These are phyloP conservation scores for Carex arenaria DNA, from an alignment of 202 grass and related monocot species.

Conservation along the genomic window DNA sequence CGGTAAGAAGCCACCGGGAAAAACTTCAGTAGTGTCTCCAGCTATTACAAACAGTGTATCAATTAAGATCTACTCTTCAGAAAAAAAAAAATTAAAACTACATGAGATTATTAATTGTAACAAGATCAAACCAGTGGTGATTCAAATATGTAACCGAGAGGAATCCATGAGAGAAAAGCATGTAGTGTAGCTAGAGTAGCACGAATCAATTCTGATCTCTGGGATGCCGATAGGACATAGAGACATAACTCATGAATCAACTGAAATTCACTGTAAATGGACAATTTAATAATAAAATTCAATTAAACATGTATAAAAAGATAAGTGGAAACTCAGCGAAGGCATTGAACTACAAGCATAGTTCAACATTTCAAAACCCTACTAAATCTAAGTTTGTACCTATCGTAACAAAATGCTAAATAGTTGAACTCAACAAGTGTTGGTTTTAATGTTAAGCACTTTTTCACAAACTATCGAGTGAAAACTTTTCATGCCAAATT, in stretches of 20 bases:
- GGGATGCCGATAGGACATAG: conserved; percentile 94
- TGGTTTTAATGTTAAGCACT: not conserved
- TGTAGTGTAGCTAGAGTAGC: conserved; percentile 96
- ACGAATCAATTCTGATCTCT: conserved; percentile 86
- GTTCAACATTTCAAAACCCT: not conserved
- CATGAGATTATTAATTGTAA: conserved; percentile 8
- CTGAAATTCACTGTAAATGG: conserved; percentile 76
- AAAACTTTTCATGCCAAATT: not conserved
- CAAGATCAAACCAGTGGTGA: conserved; percentile 71
- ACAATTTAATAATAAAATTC: conserved; percentile 26
- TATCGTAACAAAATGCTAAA: not conserved
- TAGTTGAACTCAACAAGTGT: not conserved
- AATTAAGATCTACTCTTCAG: conserved; percentile 21
- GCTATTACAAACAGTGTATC: conserved; percentile 37
- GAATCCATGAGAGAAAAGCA: conserved; percentile 99
- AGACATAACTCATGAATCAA: conserved; percentile 99
- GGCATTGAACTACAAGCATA: not conserved
- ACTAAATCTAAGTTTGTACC: not conserved
- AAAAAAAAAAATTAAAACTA: not conserved
- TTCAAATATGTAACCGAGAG: conserved; percentile 96
- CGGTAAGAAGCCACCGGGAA: conserved; percentile 84
- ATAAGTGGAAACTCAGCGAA: not conserved
- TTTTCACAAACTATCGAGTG: not conserved
- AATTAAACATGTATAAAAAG: not conserved
- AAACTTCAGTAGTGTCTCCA: conserved; percentile 94